Evolutionary conservation across 352 stramenopile genomes (phyloP).

Genomic region (Thalassiosira oceanica): DNA sequence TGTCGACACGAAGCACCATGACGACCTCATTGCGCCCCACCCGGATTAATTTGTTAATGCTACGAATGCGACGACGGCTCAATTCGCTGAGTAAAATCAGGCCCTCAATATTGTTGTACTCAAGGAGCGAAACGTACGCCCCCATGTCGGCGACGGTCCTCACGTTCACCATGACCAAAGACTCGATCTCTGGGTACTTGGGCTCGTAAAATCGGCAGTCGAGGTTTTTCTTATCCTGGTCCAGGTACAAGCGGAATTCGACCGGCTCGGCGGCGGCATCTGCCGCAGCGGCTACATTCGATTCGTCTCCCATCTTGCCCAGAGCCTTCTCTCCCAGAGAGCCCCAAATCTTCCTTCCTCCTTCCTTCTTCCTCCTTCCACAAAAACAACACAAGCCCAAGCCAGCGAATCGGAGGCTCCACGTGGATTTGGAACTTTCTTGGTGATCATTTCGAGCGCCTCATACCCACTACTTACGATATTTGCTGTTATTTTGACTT

Average conservation of each 20-base stretch:
- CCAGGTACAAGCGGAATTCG: constrained; percentile 77
- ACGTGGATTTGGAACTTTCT: no score
- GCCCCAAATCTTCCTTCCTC: no score
- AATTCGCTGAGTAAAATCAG: constrained; percentile 99
- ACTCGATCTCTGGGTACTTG: constrained; percentile 95
- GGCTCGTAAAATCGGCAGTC: constrained; percentile 87
- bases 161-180: constrained; percentile 94
- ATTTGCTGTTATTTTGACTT: no score
- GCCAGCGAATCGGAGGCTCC: no score
- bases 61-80: constrained; percentile 96
- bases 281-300: no score
- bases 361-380: no score
- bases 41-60: constrained; percentile 99
- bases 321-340: no score
- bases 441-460: no score
- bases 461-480: no score
- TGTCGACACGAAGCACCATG: constrained; percentile 99
- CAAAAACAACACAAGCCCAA: no score
- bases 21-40: constrained; percentile 99
- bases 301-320: no score
- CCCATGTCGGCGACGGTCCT: constrained; percentile 99
- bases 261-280: no score
- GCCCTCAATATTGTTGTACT: constrained; percentile 99
- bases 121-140: constrained; percentile 98
- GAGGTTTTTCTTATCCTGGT: constrained; percentile 79